phyloP scores from a whole-genome alignment of 1,139 yeast species.

The Taphrina deformans region DNA sequence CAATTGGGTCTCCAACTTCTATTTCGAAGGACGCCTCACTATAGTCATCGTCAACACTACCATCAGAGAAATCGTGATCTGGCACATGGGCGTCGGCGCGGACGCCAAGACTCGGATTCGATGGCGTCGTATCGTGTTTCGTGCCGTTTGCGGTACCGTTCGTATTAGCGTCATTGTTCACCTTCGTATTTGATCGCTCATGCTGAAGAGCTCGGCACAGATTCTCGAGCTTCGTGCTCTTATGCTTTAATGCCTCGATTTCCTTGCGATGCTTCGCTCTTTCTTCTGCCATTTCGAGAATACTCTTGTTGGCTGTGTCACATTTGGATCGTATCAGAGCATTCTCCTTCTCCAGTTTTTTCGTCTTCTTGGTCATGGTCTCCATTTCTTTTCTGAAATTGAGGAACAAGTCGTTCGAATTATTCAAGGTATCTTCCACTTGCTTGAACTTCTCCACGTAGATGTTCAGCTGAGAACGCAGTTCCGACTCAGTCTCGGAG shows the following conservation, averaged over 20 bases:
- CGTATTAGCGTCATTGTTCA: background rate
- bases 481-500: conserved; percentile 38
- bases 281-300: conserved; percentile 40
- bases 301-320: conserved; percentile 37
- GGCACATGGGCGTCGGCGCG: background rate
- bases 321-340: conserved; percentile 37
- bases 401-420: conserved; percentile 39
- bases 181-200: conserved; percentile 34
- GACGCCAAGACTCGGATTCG: background rate
- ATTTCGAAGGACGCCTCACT: conserved; percentile 25
- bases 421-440: conserved; percentile 40
- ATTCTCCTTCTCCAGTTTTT: conserved; percentile 39
- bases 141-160: background rate
- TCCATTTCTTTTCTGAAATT: conserved; percentile 40
- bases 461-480: conserved; percentile 38
- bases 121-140: background rate
- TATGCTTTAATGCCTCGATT: conserved; percentile 36
- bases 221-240: conserved; percentile 38
- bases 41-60: conserved; percentile 12
- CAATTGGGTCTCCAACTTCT: conserved; percentile 8
- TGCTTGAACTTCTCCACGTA: conserved; percentile 41
- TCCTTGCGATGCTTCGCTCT: conserved; percentile 38
- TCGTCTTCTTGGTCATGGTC: conserved; percentile 40
- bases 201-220: conserved; percentile 39
- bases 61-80: conserved; percentile 11